Evolutionary conservation across 768 basidiomycete species (phyloP).

Genomic region (Hypsizygus marmoreus): DNA sequence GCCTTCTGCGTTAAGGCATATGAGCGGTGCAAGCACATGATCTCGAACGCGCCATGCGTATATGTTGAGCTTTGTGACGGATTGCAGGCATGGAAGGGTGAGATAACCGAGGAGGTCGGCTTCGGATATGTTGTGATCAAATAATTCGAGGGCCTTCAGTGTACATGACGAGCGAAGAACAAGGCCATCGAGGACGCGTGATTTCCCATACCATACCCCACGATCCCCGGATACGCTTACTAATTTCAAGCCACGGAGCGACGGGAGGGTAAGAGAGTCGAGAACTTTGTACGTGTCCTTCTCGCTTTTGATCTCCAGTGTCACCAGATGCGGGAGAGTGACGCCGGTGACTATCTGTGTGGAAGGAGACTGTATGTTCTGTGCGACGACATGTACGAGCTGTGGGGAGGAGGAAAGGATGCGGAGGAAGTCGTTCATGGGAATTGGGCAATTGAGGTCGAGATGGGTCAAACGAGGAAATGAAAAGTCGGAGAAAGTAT

Average conservation of each 20-base stretch:
- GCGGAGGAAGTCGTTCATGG: neutral
- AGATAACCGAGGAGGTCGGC: neutral
- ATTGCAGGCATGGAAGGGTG: neutral
- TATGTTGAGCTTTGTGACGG: too few species aligned
- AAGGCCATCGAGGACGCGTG: neutral
- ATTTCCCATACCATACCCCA: too few species aligned
- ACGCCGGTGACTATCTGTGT: too few species aligned
- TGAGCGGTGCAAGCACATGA: too few species aligned
- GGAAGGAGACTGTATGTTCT: neutral
- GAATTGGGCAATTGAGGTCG: neutral
- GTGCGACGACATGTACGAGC: neutral
- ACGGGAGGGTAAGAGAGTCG: neutral
- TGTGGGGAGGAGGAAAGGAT: neutral
- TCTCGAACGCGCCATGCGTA: too few species aligned
- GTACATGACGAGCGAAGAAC: neutral
- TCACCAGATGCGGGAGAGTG: neutral
- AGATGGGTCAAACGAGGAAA: neutral
- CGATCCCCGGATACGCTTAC: too few species aligned
- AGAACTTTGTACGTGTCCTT: neutral
- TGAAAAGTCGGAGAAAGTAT: neutral
- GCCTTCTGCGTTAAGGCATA: too few species aligned
- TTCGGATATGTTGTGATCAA: neutral
- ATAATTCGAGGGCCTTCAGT: neutral
- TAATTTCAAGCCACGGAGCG: neutral
- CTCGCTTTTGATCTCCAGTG: neutral